Evolutionary conservation across 192 early-diverging fungal genomes (phyloP), one percentile per base, ranked within the genome.

Genomic region (Umbelopsis ramanniana): DNA sequence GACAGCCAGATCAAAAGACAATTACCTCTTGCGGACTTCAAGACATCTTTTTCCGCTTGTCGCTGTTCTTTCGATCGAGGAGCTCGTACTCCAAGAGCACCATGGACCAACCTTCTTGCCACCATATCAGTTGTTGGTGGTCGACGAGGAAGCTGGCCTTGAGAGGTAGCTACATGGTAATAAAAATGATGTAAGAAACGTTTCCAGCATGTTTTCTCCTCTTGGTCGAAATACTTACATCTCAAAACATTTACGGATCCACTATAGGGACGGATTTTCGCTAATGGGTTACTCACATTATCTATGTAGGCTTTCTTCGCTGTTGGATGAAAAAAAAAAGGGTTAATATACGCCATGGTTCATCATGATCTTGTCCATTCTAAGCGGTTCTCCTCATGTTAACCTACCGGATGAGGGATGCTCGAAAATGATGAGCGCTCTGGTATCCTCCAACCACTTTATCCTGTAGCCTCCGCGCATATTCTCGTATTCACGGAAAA

Each of bases 371-470:
- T 22, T 50, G 23, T 11, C 33, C 17, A 37, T 38, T n/a, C 8
- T 10, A 6, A 2, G 33, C 40, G 17, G 24, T 12, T 19, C 37
- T 17, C 17, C 23, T 37, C 26, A 24, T 55, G 33, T 52, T 74
- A 50, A 70, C 72, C 29, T 82, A 90, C 89, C 90, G 47, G 87
- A 84, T 53, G 81, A 75, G 9, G 88, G 85, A 73, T 89, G 88
- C 50, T 84, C 82, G 79, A 93, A 93, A 46, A 92, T 87, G 46
- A 88, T 84, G 19, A 91, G 74, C 21, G 89, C 89, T 55, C 83
- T 80, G 24, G 90, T 92, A 76, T 92, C 91, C 71, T 87, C 84
- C 21, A 91, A 47, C 92, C 92, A 93, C 68, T 93, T 92, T 68
- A 93, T 89, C 52, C 82, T 70, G 76, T 85, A 91, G 14, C 89